phyloP scores from a whole-genome alignment of 352 stramenopile species.

The Pythium phragmitis region DNA sequence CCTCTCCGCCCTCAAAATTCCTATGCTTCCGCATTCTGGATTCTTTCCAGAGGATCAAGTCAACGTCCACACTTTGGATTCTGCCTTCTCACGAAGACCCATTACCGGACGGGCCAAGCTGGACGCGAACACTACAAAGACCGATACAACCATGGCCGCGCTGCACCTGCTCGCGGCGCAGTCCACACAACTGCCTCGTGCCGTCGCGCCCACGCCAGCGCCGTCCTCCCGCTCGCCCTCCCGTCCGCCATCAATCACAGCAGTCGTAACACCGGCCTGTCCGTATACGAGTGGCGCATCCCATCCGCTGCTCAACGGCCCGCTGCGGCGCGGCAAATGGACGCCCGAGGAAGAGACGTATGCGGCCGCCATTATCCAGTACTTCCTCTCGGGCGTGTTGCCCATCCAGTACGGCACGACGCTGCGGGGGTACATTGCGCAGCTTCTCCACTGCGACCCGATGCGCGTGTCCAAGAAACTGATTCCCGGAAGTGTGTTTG shows the following conservation, averaged over 20 bases:
- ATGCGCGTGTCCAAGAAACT: constrained; percentile 85
- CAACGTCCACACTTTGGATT: constrained; percentile 20
- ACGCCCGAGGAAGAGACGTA: constrained; percentile 67
- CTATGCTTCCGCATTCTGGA: constrained; percentile 1
- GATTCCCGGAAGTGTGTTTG: constrained; percentile 55
- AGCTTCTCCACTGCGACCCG: constrained; percentile 69
- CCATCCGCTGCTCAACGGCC: constrained; percentile 19
- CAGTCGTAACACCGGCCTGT: constrained; percentile 8
- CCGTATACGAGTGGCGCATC: constrained; percentile 10
- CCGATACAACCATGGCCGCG: constrained; percentile 11
- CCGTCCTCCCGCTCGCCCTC: constrained; percentile 1
- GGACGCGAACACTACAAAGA: neutral
- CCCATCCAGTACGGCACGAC: constrained; percentile 73
- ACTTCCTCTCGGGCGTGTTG: constrained; percentile 65
- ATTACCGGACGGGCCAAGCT: neutral
- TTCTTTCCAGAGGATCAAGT: constrained; percentile 12
- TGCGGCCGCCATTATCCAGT: constrained; percentile 62
- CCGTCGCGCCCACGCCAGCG: neutral
- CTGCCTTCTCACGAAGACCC: neutral
- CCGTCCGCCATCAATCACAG: neutral
- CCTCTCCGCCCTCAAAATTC: neutral
- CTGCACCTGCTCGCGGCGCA: constrained; percentile 23
- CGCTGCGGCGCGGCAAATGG: constrained; percentile 70
- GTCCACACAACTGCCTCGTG: constrained; percentile 18
- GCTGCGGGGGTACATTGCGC: constrained; percentile 65